Evolutionary conservation across 257 asterid genomes (phyloP).

Genomic region (Gynochthodes officinalis): DNA sequence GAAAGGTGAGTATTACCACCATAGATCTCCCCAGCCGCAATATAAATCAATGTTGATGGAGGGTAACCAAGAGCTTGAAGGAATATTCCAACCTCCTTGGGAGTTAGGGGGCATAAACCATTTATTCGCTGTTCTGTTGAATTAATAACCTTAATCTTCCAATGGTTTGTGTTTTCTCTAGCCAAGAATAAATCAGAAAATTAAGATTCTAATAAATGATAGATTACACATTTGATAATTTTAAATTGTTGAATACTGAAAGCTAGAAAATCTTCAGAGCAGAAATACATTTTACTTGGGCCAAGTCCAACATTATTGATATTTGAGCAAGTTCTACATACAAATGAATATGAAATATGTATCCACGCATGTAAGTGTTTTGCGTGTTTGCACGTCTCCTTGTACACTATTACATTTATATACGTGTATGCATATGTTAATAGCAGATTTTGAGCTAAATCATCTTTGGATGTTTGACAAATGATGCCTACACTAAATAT

Average conservation of each 20-base stretch:
- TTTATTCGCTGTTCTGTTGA: slow-evolving; percentile 80
- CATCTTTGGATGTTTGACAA: background rate
- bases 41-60: slow-evolving; percentile 65
- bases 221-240: background rate
- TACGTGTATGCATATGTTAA: background rate
- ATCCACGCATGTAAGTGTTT: too few species aligned
- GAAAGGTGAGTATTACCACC: slow-evolving; percentile 74
- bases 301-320: background rate
- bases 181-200: slow-evolving; percentile 18
- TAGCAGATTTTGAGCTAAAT: background rate
- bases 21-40: slow-evolving; percentile 95
- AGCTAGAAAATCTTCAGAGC: background rate
- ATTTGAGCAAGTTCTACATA: background rate
- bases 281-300: background rate
- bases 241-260: slow-evolving; percentile 7
- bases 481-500: background rate
- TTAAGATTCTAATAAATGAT: slow-evolving; percentile 11
- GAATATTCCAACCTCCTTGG: slow-evolving; percentile 90
- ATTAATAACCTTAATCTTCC: slow-evolving; percentile 84
- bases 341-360: background rate
- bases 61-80: slow-evolving; percentile 88
- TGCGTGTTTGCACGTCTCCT: background rate
- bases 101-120: slow-evolving; percentile 93
- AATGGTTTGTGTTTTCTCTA: slow-evolving; percentile 83
- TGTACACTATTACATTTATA: background rate